Evolutionary conservation across 129 eudicot genomes (phyloP).

Genomic region (Scalesia atractyloides): DNA sequence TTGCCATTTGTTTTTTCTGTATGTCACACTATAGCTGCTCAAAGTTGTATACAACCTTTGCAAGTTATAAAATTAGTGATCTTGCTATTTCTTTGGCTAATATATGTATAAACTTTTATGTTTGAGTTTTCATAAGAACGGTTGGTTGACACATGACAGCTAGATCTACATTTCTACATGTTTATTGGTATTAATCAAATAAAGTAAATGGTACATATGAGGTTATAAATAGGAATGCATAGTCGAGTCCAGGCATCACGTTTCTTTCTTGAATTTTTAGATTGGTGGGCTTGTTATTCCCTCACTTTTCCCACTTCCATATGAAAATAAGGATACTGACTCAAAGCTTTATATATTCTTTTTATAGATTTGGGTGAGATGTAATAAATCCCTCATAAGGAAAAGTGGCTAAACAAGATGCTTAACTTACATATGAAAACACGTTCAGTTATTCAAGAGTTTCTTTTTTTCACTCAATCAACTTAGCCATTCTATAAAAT

Average conservation of each 20-base stretch:
- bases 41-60: slow-evolving; percentile 5
- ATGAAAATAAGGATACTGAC: slow-evolving; percentile 23
- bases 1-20: background rate
- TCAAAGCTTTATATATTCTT: slow-evolving; percentile 11
- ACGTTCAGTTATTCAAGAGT: background rate
- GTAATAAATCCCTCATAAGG: slow-evolving; percentile 13
- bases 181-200: slow-evolving; percentile 9
- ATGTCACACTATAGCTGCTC: slow-evolving; percentile 21
- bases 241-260: slow-evolving; percentile 38
- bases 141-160: slow-evolving; percentile 15
- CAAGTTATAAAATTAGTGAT: slow-evolving; percentile 16
- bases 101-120: background rate
- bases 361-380: slow-evolving; percentile 25
- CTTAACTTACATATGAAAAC: background rate
- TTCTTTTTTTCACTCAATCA: slow-evolving; percentile 12
- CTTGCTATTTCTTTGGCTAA: slow-evolving; percentile 8
- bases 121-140: background rate
- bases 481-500: slow-evolving; percentile 8
- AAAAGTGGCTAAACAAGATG: slow-evolving; percentile 24
- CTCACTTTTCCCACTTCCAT: slow-evolving; percentile 22
- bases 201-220: slow-evolving; percentile 11
- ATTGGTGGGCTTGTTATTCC: slow-evolving; percentile 35
- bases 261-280: slow-evolving; percentile 12
- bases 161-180: slow-evolving; percentile 13
- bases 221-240: slow-evolving; percentile 27